Evolutionary conservation across 768 basidiomycete species (phyloP).

Genomic region (Boletus huronensis): DNA sequence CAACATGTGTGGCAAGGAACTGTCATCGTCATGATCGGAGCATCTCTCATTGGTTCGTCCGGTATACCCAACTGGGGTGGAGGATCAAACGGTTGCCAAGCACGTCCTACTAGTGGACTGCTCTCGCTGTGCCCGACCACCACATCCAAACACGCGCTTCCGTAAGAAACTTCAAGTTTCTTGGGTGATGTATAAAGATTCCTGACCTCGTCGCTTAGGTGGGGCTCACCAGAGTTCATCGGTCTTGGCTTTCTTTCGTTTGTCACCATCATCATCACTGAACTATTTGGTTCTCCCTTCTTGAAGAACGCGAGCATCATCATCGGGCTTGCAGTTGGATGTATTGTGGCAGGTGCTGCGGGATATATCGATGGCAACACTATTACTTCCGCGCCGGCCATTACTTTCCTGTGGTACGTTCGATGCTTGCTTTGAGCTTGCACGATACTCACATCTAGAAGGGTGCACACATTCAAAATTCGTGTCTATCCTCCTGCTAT

Average conservation of each 20-base stretch:
- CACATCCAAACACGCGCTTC: conserved; percentile 64
- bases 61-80: conserved; percentile 84
- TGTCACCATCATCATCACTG: conserved; percentile 68
- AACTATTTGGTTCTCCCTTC: conserved; percentile 83
- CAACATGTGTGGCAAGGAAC: conserved; percentile 43
- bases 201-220: conserved; percentile 36
- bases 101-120: conserved; percentile 58
- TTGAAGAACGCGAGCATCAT: conserved; percentile 78
- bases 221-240: conserved; percentile 82
- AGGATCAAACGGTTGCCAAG: conserved; percentile 68
- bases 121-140: conserved; percentile 73
- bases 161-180: conserved; percentile 34
- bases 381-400: conserved; percentile 65
- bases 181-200: background rate
- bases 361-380: conserved; percentile 71
- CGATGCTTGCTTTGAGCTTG: background rate
- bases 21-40: conserved; percentile 78
- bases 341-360: conserved; percentile 74
- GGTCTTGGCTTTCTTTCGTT: conserved; percentile 87
- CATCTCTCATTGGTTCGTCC: conserved; percentile 68
- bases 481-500: conserved; percentile 69
- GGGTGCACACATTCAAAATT: conserved; percentile 77
- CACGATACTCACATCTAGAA: conserved; percentile 14
- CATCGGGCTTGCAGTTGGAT: conserved; percentile 70
- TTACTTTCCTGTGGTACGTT: conserved; percentile 74